Evolutionary conservation across 1,284 basidiomycete genomes (phyloP), one percentile per base, ranked within the genome.

Genomic region (Cryptococcus sp.): DNA sequence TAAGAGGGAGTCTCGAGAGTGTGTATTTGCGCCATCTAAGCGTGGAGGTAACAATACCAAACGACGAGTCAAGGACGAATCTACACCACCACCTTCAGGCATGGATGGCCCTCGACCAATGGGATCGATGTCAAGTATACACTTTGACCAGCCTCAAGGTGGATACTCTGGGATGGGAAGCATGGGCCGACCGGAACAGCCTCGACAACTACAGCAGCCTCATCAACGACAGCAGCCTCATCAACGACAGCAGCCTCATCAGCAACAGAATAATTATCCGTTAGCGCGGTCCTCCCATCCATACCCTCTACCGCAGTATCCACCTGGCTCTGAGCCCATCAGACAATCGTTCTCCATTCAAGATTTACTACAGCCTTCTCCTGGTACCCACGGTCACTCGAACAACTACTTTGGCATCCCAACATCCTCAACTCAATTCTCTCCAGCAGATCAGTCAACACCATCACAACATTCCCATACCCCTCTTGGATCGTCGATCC

Each of bases 1-100:
- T 52, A 68, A 69, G 14, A 65, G 77, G 16, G 77, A 77, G 50
- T 67, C 72, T 21, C 67, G 72, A 7, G 71, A 77, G 49, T 78
- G 77, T 50, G 66, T 77, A 21, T 78, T 78, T 49, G 69, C 67
- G 2, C 70, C 70, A 1, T 69, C 67, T 2, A 61, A 65, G 9
- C 58, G 73, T 2, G 73, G 67, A 21, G 72, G 66, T n/a, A 71
- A 72, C 55, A 70, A 70, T 47, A 45, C 57, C 2, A 67, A 65
- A 50, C 53, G 64, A n/a, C 36, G 54, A 19, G 49, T 50, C 9
- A 64, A 60, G n/a, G 63, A 52, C 22, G 54, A 54, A 13, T 50
- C 50, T 16, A 21, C 23, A 16, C 21, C 19, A 4, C 41, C 41
- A 23, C 16, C 14, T 7, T 39, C 18, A 5, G 36, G 14, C 7